These are phyloP conservation scores for Fusarium floridanum DNA, from an alignment of 2,329 filamentous ascomycete species.

Conservation along the genomic window DNA sequence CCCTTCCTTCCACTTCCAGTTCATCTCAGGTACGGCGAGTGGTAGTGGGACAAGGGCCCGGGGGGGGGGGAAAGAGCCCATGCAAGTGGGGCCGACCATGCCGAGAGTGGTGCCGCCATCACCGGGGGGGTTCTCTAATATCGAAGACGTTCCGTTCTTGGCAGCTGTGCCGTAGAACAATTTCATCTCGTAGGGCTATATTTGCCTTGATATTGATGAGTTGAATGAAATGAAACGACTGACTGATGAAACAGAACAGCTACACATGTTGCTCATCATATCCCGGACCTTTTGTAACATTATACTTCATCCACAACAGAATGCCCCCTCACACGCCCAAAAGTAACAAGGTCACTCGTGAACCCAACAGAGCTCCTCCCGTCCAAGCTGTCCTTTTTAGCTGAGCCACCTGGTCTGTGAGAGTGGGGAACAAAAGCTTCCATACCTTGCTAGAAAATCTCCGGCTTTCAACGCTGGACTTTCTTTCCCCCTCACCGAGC, in stretches of 20 bases:
- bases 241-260: not conserved
- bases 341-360: not conserved
- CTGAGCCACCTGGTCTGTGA: not conserved
- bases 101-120: slow-evolving; percentile 8
- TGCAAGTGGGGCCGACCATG: slow-evolving; percentile 21
- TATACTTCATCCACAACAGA: not conserved
- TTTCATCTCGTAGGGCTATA: not conserved
- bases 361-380: not conserved
- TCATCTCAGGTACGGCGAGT: not conserved
- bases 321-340: not conserved
- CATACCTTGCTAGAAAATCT: slow-evolving; percentile 1
- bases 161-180: not conserved
- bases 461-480: not conserved
- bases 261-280: not conserved
- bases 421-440: not conserved
- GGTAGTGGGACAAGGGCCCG: not conserved
- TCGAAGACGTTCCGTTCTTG: not conserved
- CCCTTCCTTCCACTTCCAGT: not conserved
- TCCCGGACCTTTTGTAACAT: not conserved
- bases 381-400: not conserved
- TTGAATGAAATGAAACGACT: not conserved
- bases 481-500: not conserved
- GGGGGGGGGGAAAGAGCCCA: not conserved
- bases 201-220: not conserved
- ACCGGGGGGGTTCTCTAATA: not conserved